Percentiles rank a stretch among this genome's conserved stretches.
Conservation (phyloP, 2,329 filamentous ascomycete genomes). For the Colletotrichum paranaense region DNA sequence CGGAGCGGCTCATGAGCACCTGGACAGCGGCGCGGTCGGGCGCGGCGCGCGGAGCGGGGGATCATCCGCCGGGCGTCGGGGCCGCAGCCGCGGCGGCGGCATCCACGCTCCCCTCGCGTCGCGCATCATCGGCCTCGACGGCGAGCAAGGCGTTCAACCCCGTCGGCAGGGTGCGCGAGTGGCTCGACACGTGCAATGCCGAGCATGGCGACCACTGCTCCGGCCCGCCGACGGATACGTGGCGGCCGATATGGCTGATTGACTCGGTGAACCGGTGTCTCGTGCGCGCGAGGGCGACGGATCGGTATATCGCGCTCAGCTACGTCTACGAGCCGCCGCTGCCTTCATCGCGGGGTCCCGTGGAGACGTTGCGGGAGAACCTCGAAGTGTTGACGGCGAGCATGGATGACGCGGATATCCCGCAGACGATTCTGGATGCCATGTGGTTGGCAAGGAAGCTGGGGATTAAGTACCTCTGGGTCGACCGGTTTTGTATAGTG, state of each 20-base stretch:
- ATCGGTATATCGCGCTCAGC: slow-evolving; percentile 58
- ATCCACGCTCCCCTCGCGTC: slow-evolving; percentile 24
- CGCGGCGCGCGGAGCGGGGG: too few relatives aligned
- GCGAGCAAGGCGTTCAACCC: slow-evolving; percentile 45
- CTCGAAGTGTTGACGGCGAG: slow-evolving; percentile 48
- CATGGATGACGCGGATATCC: slow-evolving; percentile 50
- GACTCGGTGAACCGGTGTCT: slow-evolving; percentile 53
- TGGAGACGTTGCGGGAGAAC: slow-evolving; percentile 50
- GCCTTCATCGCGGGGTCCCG: slow-evolving; percentile 32
- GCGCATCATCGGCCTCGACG: slow-evolving; percentile 37
- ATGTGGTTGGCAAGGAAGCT: slow-evolving; percentile 57
- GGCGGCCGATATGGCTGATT: slow-evolving; percentile 54
- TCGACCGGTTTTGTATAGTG: slow-evolving; percentile 57
- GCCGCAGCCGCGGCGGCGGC: slow-evolving; percentile 4
- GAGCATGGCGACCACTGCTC: slow-evolving; percentile 55
- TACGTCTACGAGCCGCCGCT: slow-evolving; percentile 54
- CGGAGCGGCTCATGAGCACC: slow-evolving; percentile 49
- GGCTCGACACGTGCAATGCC: slow-evolving; percentile 56
- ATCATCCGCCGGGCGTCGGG: too few relatives aligned
- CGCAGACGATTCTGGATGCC: slow-evolving; percentile 55
- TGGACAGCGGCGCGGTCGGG: slow-evolving; percentile 25
- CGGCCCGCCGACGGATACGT: slow-evolving; percentile 43
- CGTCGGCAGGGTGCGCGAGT: slow-evolving; percentile 52
- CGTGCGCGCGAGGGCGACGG: slow-evolving; percentile 50
- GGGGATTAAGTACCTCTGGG: slow-evolving; percentile 57